These are phyloP conservation scores for Penicillium egyptiacum DNA, from an alignment of 495 filamentous ascomycete genomes.

Conservation along the genomic window DNA sequence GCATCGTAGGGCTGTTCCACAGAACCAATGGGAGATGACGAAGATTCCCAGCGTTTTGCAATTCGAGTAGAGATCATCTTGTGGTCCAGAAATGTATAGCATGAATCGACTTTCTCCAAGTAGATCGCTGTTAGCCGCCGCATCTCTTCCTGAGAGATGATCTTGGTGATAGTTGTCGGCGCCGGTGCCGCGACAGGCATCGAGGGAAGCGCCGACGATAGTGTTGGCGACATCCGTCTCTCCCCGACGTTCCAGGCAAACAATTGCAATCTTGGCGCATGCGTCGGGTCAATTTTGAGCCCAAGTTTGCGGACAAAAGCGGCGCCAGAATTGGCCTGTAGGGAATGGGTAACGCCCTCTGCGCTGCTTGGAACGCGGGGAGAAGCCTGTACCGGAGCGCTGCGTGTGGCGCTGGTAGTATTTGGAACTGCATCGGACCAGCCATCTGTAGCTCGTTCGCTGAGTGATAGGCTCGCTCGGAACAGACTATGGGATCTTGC, in stretches of 20 bases:
- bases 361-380: constrained; percentile 6
- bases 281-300: constrained; percentile 48
- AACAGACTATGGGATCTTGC: constrained; percentile 18
- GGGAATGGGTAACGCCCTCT: constrained; percentile 21
- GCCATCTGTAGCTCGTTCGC: constrained; percentile 22
- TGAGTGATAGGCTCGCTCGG: constrained; percentile 11
- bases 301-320: constrained; percentile 56
- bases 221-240: constrained; percentile 28
- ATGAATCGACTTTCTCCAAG: constrained; percentile 51
- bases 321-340: constrained; percentile 56
- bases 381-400: constrained; percentile 14
- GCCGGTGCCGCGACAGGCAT: constrained; percentile 10
- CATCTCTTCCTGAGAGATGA: constrained; percentile 47
- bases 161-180: constrained; percentile 32
- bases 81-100: constrained; percentile 52
- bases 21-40: constrained; percentile 14
- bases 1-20: constrained; percentile 41
- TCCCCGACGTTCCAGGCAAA: constrained; percentile 58
- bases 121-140: constrained; percentile 40
- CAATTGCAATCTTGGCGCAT: constrained; percentile 52
- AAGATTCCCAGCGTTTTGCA: constrained; percentile 37
- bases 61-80: constrained; percentile 33
- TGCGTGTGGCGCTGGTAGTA: constrained; percentile 5
- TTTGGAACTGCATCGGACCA: constrained; percentile 8
- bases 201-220: constrained; percentile 11